Evolutionary conservation across 2,329 filamentous ascomycete genomes (phyloP).

Genomic region (Fusarium zealandicum): DNA sequence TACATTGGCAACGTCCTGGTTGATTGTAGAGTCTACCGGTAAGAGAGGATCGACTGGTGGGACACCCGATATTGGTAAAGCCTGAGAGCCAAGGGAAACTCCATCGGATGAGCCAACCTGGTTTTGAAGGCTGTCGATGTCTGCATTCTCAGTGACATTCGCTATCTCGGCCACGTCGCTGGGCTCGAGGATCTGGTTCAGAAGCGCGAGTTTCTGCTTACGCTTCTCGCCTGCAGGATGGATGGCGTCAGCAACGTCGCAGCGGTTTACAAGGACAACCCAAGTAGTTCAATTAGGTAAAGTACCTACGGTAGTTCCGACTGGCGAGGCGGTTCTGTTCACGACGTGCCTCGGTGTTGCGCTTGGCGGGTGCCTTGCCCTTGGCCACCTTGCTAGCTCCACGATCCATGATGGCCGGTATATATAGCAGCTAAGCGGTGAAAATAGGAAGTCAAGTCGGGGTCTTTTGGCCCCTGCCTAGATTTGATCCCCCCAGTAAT

Average conservation of each 20-base stretch:
- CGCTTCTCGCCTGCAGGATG: conserved; percentile 51
- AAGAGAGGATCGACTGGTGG: neutral
- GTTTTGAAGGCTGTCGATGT: neutral
- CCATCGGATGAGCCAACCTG: neutral
- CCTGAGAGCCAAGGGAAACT: neutral
- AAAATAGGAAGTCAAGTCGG: no score
- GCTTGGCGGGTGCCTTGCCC: conserved; percentile 28
- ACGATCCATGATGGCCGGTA: conserved; percentile 18
- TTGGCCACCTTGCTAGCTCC: conserved; percentile 19
- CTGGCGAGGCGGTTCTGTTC: conserved; percentile 41
- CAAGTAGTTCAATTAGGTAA: neutral
- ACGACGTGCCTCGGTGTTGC: conserved; percentile 36
- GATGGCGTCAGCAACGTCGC: conserved; percentile 32
- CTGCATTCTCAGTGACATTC: neutral
- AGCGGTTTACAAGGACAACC: no score
- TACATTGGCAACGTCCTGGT: neutral
- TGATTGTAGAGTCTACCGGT: neutral
- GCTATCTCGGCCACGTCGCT: conserved; percentile 7
- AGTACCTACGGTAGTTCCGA: conserved; percentile 44
- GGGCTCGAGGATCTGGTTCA: conserved; percentile 48
- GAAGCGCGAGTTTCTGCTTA: conserved; percentile 52
- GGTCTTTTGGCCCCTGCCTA: no score
- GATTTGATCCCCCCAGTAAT: no score
- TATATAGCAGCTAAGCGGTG: neutral
- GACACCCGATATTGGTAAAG: neutral